These are phyloP conservation scores for Haplosporangium gracile DNA, from an alignment of 192 early-diverging fungal genomes.

Conservation along the genomic window DNA sequence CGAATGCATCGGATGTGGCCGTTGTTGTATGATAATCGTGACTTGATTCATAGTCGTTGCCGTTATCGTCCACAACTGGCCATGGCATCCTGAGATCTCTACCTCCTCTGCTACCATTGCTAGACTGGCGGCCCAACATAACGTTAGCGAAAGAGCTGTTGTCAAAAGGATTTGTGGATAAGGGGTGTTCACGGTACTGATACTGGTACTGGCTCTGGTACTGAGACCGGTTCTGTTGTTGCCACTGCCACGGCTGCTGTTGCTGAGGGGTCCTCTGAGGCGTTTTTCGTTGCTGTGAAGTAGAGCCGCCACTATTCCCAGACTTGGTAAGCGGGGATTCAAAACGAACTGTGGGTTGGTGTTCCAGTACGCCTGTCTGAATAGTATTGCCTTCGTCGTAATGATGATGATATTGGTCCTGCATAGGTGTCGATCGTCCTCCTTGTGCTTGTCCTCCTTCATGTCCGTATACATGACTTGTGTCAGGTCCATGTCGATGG, in stretches of 20 bases:
- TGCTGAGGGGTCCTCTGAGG: not conserved
- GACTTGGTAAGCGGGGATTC: not conserved
- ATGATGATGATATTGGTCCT: not conserved
- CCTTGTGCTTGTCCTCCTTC: not conserved
- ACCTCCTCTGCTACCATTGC: not conserved
- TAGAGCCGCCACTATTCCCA: not conserved
- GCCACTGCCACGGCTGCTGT: not conserved
- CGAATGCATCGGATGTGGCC: not conserved
- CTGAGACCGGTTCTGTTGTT: not conserved
- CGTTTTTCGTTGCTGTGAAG: not conserved
- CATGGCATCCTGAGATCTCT: not conserved
- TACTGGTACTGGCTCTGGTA: not conserved
- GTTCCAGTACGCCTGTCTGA: slow-evolving; percentile 15
- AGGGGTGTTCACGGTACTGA: not conserved
- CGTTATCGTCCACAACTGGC: not conserved
- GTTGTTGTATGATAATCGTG: not conserved
- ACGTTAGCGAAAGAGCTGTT: not conserved
- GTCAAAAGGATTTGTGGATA: not conserved
- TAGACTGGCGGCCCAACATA: not conserved
- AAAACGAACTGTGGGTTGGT: slow-evolving; percentile 20
- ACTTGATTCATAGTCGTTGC: not conserved
- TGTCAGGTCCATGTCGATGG: not conserved
- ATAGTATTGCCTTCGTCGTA: not conserved
- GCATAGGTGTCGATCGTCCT: not conserved
- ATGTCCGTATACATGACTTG: not conserved